Conservation (phyloP, 164 flowering plant genomes). For the Aristolochia contorta region DNA sequence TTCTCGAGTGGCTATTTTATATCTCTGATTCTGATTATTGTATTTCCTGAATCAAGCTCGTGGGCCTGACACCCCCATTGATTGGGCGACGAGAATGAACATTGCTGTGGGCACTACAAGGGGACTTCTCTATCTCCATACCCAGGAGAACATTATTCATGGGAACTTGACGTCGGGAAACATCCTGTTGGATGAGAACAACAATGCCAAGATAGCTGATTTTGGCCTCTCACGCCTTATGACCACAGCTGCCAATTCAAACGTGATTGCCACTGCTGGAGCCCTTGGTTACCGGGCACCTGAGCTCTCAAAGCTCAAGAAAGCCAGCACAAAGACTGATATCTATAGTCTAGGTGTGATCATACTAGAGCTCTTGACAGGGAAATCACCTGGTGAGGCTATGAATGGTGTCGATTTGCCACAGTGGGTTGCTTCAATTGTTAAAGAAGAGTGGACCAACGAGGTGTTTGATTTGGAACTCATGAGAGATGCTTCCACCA, state of each 20-base stretch:
- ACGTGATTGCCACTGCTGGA: conserved; percentile 72
- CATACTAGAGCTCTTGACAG: conserved; percentile 83
- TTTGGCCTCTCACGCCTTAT: conserved; percentile 77
- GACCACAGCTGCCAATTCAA: conserved; percentile 60
- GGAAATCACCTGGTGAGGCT: conserved; percentile 83
- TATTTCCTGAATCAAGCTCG: conserved; percentile 33
- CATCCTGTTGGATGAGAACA: conserved; percentile 63
- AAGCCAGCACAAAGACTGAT: conserved; percentile 67
- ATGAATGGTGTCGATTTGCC: conserved; percentile 76
- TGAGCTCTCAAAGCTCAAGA: conserved; percentile 73
- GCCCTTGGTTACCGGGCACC: conserved; percentile 86
- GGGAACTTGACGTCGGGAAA: conserved; percentile 85
- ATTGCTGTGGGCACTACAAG: conserved; percentile 58
- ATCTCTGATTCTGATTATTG: conserved; percentile 3
- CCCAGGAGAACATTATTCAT: conserved; percentile 55
- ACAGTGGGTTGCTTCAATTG: conserved; percentile 94
- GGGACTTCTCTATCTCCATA: conserved; percentile 68
- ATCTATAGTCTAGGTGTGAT: conserved; percentile 94
- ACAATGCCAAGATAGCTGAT: conserved; percentile 64
- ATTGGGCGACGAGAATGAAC: conserved; percentile 83
- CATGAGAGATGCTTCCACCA: conserved; percentile 49
- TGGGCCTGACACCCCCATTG: conserved; percentile 61
- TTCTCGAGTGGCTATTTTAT: not conserved
- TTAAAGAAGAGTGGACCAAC: conserved; percentile 96
- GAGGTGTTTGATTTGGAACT: conserved; percentile 93